Evolutionary conservation across 345 rosid species (phyloP).

Genomic region (Garcia nutans): DNA sequence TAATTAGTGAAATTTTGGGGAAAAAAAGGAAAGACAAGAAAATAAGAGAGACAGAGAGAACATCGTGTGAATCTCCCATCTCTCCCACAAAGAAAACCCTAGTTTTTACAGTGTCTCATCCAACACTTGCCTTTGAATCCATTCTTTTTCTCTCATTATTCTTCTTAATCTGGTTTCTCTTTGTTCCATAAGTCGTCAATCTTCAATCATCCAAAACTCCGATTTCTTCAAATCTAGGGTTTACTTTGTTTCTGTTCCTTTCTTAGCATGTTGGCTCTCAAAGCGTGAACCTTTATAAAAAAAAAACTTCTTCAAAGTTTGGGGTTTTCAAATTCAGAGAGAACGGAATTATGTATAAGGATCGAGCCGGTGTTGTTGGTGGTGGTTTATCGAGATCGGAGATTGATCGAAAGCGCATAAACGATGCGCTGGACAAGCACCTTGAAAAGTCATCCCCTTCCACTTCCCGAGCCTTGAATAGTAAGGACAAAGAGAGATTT

Average conservation of each 20-base stretch:
- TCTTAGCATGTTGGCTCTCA: constrained; percentile 8
- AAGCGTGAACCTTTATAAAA: constrained; percentile 6
- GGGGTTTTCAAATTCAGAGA: neutral
- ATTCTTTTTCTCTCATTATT: neutral
- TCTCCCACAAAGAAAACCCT: constrained; percentile 25
- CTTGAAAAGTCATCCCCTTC: constrained; percentile 88
- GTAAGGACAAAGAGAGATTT: constrained; percentile 57
- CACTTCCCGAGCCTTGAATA: constrained; percentile 61
- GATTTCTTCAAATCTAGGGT: constrained; percentile 3
- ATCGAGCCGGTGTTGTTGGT: constrained; percentile 63
- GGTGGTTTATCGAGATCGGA: constrained; percentile 76
- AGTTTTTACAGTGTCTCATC: constrained; percentile 37
- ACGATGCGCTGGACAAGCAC: constrained; percentile 87
- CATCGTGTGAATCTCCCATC: constrained; percentile 23
- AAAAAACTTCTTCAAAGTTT: neutral
- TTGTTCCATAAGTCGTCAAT: neutral
- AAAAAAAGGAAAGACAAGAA: constrained; percentile 11
- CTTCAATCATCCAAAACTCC: constrained; percentile 13
- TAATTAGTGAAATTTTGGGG: no score
- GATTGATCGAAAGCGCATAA: constrained; percentile 86
- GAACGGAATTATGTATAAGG: constrained; percentile 52
- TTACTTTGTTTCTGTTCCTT: neutral
- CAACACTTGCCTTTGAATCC: constrained; percentile 9
- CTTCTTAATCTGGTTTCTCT: neutral
- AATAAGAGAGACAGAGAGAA: constrained; percentile 32